Conservation (phyloP, 768 basidiomycete species). For the Suillus subalutaceus region DNA sequence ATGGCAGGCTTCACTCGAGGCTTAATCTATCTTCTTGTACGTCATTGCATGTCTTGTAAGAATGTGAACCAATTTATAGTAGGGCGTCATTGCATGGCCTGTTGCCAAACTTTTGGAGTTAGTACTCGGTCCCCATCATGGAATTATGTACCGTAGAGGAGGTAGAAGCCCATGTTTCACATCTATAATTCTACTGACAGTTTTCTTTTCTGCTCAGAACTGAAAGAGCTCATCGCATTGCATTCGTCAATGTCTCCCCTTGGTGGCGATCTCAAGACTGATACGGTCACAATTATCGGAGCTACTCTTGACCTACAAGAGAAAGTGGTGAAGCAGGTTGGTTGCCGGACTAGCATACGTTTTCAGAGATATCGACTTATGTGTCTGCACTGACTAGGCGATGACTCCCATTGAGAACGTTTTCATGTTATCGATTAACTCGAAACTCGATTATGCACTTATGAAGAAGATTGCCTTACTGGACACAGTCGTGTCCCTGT, state of each 20-base stretch:
- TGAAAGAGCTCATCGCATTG: slow-evolving; percentile 91
- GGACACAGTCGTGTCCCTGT: slow-evolving; percentile 88
- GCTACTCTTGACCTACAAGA: slow-evolving; percentile 88
- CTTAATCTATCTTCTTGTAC: slow-evolving; percentile 71
- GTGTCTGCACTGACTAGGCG: slow-evolving; percentile 43
- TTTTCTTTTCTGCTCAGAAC: slow-evolving; percentile 43
- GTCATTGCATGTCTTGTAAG: slow-evolving; percentile 20
- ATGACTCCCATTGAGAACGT: slow-evolving; percentile 82
- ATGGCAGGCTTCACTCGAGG: slow-evolving; percentile 73
- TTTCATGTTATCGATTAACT: slow-evolving; percentile 88
- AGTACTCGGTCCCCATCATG: slow-evolving; percentile 81
- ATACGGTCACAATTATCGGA: slow-evolving; percentile 89
- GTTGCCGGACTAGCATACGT: not conserved
- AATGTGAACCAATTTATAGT: not conserved
- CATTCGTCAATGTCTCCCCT: slow-evolving; percentile 72
- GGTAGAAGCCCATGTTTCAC: slow-evolving; percentile 33
- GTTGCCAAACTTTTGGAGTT: slow-evolving; percentile 82
- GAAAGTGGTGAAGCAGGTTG: slow-evolving; percentile 73
- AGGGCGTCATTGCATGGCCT: slow-evolving; percentile 84
- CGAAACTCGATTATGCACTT: slow-evolving; percentile 79
- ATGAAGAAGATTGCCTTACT: slow-evolving; percentile 76
- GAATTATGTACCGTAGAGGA: slow-evolving; percentile 85
- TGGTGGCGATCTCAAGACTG: slow-evolving; percentile 84
- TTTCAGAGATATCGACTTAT: not conserved
- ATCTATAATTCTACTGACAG: not conserved